Evolutionary conservation across 805 yeast genomes (phyloP), one percentile per base, ranked within the genome.

Genomic region (Ogataea dorogensis): DNA sequence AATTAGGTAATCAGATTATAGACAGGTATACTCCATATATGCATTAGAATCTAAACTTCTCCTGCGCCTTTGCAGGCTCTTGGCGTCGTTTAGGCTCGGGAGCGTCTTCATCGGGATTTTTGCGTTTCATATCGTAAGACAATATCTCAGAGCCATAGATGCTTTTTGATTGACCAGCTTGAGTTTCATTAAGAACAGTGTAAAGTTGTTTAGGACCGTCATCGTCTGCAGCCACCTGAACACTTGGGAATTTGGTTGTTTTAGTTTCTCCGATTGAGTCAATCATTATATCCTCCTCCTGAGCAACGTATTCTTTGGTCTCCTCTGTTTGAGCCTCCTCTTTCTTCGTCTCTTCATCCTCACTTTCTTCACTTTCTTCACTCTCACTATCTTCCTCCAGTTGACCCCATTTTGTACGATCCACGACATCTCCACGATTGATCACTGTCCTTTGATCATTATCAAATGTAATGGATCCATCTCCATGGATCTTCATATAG

Each of bases 401-500:
- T 20, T 48, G 50, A 8, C 65, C 68, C 55, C 64, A 65, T 26
- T 41, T 42, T n/a, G 49, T 42, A 20, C 40, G 47, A 11, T 53
- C 52, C 28, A 56, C 48, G 7, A 56, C 50, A 24, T 53, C 54
- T 5, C 57, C 59, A 7, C 42, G 20, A 16, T 46, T 50, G 3
- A 38, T 28, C 2, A 34, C 38, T 9, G 33, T 32, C 13, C 36
- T 42, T 5, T 38, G 38, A 6, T 43, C 47, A 22, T 36, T 44
- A 15, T 48, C 44, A 32, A 65, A 59, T 2, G 65, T 63, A 1
- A 72, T 67, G 0, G 40, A 33, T 2, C 61, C 63, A 24, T 49
- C 46, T 3, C 40, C 40, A 61, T 54, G 3, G 72, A 86, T 71
- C 21, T 68, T 62, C 56, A 86, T 63, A 24, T 73, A 69, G 2